Evolutionary conservation across 2,329 filamentous ascomycete genomes (phyloP).

Genomic region (Neofusicoccum parvum): DNA sequence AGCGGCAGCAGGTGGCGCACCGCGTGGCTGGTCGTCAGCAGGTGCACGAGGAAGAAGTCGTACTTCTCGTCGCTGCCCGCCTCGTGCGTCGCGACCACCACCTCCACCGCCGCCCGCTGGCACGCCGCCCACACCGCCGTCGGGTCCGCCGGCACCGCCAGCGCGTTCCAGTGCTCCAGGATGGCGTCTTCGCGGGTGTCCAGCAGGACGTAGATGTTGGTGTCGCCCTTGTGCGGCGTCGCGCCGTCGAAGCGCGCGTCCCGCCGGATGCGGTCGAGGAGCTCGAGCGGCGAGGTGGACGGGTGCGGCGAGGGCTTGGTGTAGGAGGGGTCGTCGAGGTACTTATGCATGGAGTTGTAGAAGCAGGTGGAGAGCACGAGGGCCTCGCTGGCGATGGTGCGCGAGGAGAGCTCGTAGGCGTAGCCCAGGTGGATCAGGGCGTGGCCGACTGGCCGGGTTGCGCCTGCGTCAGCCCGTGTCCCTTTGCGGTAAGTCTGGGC

Average conservation of each 20-base stretch:
- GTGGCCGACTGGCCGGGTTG: constrained; percentile 68
- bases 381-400: constrained; percentile 86
- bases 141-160: constrained; percentile 58
- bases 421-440: constrained; percentile 93
- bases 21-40: constrained; percentile 84
- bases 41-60: constrained; percentile 81
- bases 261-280: constrained; percentile 66
- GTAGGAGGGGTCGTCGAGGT: constrained; percentile 72
- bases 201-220: constrained; percentile 70
- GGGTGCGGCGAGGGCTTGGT: constrained; percentile 63
- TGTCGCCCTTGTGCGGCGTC: constrained; percentile 59
- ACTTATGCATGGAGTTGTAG: constrained; percentile 60
- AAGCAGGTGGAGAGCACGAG: constrained; percentile 68
- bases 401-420: constrained; percentile 83
- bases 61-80: constrained; percentile 53
- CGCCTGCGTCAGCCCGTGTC: no score
- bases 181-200: constrained; percentile 68
- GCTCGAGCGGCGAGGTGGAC: constrained; percentile 64
- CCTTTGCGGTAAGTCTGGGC: not conserved
- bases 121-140: constrained; percentile 72
- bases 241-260: constrained; percentile 72
- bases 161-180: constrained; percentile 89
- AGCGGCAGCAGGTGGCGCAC: constrained; percentile 81
- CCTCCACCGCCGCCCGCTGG: constrained; percentile 58
- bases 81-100: constrained; percentile 60